Percentiles rank a stretch among this genome's conserved stretches.
Conservation (phyloP, 306 rosid species). For the Elaeagnus macrophylla region DNA sequence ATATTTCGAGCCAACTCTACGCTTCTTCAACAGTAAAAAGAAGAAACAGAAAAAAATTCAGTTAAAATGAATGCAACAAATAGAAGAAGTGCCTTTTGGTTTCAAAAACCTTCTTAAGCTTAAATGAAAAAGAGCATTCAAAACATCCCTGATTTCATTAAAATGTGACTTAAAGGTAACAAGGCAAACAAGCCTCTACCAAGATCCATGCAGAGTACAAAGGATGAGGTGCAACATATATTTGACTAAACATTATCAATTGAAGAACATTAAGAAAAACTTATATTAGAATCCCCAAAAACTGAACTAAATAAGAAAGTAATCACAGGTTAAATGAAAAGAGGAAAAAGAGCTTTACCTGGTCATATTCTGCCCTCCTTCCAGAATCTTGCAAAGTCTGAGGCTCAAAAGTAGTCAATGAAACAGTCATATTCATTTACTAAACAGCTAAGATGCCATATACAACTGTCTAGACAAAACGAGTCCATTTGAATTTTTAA, state of each 20-base stretch:
- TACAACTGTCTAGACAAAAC: slow-evolving; percentile 4
- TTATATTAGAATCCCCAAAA: neutral
- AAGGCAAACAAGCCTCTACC: too few species aligned
- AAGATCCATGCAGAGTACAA: too few species aligned
- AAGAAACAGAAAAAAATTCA: slow-evolving; percentile 13
- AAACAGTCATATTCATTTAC: slow-evolving; percentile 10
- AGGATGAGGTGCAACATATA: too few species aligned
- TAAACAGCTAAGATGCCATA: slow-evolving; percentile 1
- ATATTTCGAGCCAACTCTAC: slow-evolving; percentile 34
- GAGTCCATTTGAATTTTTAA: too few species aligned
- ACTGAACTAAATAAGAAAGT: slow-evolving; percentile 6
- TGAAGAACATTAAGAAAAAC: too few species aligned
- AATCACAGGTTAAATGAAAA: slow-evolving; percentile 1
- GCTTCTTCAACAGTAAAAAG: slow-evolving; percentile 37
- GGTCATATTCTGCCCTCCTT: slow-evolving; percentile 62
- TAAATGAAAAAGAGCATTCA: slow-evolving; percentile 2
- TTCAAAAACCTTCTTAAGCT: slow-evolving; percentile 20
- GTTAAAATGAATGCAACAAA: slow-evolving; percentile 17
- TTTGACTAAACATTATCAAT: too few species aligned
- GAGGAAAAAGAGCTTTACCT: slow-evolving; percentile 27
- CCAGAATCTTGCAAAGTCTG: slow-evolving; percentile 78
- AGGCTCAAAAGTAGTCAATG: slow-evolving; percentile 20
- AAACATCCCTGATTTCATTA: too few species aligned
- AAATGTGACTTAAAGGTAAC: too few species aligned
- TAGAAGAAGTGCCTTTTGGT: slow-evolving; percentile 10